Conservation (phyloP, 208 protist species). For the Borovskyia barvae region DNA sequence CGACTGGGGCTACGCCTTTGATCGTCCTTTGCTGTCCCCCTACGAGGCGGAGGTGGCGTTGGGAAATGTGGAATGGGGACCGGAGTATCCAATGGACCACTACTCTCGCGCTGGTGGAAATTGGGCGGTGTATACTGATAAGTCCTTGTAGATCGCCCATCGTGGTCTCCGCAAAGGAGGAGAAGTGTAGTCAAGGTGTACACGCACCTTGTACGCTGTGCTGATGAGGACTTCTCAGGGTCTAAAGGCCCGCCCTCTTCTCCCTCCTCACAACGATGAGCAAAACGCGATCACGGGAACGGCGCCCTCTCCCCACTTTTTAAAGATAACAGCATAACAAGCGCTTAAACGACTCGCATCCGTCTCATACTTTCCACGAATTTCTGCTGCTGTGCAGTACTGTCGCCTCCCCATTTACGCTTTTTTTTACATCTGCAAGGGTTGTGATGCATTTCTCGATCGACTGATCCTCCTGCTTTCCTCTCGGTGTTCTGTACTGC, state of each 20-base stretch:
- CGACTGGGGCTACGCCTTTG: constrained; percentile 99
- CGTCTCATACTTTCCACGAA: neutral
- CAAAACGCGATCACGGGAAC: no score
- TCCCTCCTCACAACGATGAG: no score
- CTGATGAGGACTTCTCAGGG: no score
- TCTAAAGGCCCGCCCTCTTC: no score
- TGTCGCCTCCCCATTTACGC: neutral
- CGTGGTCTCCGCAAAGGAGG: no score
- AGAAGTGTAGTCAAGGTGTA: no score
- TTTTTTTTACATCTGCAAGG: neutral
- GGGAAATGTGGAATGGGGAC: constrained; percentile 76
- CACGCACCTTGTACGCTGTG: no score
- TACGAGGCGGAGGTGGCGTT: constrained; percentile 97
- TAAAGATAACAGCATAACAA: no score
- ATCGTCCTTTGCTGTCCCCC: constrained; percentile 94
- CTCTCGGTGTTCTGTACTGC: no score
- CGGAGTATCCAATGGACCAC: constrained; percentile 97
- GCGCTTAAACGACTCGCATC: no score
- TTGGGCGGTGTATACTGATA: constrained; percentile 94
- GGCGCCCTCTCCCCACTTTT: neutral
- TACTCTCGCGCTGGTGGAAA: constrained; percentile 93
- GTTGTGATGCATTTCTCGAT: no score
- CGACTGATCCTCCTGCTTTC: no score
- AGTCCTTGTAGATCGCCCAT: constrained; percentile 29
- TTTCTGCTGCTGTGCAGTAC: neutral